Percentiles rank a stretch among this genome's conserved stretches.
phyloP scores from a whole-genome alignment of 2,329 filamentous ascomycete species.

The Colletotrichum melonis region DNA sequence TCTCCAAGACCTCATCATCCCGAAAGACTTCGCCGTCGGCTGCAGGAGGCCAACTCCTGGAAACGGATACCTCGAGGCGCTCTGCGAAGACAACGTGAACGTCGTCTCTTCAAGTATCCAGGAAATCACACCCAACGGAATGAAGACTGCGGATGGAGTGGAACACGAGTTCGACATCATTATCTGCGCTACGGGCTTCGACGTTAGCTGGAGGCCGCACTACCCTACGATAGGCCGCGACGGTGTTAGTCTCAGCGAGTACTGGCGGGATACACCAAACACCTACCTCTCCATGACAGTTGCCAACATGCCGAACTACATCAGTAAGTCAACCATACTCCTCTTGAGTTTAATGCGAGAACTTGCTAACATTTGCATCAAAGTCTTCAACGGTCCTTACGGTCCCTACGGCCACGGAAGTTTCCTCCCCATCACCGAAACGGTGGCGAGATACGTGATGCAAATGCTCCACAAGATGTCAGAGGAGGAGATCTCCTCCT shows the following conservation, averaged over 20 bases:
- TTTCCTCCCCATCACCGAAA: slow-evolving; percentile 42
- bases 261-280: slow-evolving; percentile 38
- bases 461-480: slow-evolving; percentile 44
- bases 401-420: slow-evolving; percentile 42
- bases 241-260: slow-evolving; percentile 35
- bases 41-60: slow-evolving; percentile 41
- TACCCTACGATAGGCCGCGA: slow-evolving; percentile 40
- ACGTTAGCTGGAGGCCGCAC: slow-evolving; percentile 38
- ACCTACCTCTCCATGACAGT: slow-evolving; percentile 39
- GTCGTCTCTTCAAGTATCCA: slow-evolving; percentile 39
- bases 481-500: slow-evolving; percentile 39
- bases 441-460: slow-evolving; percentile 43
- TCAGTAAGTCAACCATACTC: slow-evolving; percentile 31
- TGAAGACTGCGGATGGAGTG: slow-evolving; percentile 42
- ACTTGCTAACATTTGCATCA: not conserved
- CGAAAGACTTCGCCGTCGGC: slow-evolving; percentile 41
- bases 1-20: slow-evolving; percentile 56
- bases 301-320: slow-evolving; percentile 41
- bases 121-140: slow-evolving; percentile 43
- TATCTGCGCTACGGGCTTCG: slow-evolving; percentile 49
- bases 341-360: not conserved
- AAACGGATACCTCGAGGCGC: slow-evolving; percentile 44
- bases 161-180: slow-evolving; percentile 46
- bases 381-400: slow-evolving; percentile 42
- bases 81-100: slow-evolving; percentile 41